Conservation (phyloP, 495 filamentous ascomycete species). For the Penicillium canescens region DNA sequence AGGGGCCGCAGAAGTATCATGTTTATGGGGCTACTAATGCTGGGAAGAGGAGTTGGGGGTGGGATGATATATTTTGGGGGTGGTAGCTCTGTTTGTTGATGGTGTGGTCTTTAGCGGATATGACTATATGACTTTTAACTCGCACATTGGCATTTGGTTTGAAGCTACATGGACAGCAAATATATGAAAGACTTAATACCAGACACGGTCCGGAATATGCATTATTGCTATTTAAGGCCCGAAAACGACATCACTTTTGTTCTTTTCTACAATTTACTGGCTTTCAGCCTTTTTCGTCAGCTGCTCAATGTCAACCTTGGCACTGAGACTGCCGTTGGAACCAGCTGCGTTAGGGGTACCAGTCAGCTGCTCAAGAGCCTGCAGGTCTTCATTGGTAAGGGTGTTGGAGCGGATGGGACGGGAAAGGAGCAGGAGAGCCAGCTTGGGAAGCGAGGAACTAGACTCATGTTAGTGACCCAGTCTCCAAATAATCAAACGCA, state of each 20-base stretch:
- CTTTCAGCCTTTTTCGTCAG: slow-evolving; percentile 36
- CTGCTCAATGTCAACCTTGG: slow-evolving; percentile 39
- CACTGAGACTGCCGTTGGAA: slow-evolving; percentile 19
- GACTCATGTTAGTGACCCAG: slow-evolving; percentile 12
- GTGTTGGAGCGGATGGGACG: slow-evolving; percentile 48
- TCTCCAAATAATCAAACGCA: background rate
- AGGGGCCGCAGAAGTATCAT: slow-evolving; percentile 54
- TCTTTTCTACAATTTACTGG: slow-evolving; percentile 25
- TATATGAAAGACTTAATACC: too few relatives aligned
- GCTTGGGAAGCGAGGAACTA: slow-evolving; percentile 49
- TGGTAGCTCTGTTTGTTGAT: background rate
- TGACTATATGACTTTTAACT: background rate
- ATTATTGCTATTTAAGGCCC: slow-evolving; percentile 20
- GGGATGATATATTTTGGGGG: slow-evolving; percentile 14
- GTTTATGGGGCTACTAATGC: slow-evolving; percentile 14
- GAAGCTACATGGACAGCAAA: background rate
- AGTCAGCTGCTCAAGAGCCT: slow-evolving; percentile 43
- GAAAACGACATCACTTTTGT: slow-evolving; percentile 2
- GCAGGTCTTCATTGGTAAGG: slow-evolving; percentile 44
- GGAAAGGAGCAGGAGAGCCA: slow-evolving; percentile 49
- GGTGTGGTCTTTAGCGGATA: background rate
- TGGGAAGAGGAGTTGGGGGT: slow-evolving; percentile 15
- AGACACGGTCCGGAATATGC: slow-evolving; percentile 14
- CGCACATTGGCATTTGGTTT: too few relatives aligned
- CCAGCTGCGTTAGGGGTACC: slow-evolving; percentile 18